Evolutionary conservation across 345 rosid genomes (phyloP).

Genomic region (Noccaea bulbosa): DNA sequence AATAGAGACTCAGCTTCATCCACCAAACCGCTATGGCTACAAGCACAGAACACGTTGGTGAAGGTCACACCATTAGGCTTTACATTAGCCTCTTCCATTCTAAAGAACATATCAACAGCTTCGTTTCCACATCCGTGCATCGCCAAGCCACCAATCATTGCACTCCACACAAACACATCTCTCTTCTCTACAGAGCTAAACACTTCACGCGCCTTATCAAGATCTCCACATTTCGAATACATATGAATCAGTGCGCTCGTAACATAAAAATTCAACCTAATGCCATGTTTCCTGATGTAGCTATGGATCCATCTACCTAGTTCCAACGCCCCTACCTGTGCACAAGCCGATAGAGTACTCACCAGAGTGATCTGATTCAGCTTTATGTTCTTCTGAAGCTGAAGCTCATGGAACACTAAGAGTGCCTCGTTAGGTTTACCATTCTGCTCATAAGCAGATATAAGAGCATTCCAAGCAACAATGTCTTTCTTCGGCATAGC

Average conservation of each 20-base stretch:
- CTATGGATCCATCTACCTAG: slow-evolving; percentile 60
- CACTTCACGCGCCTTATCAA: slow-evolving; percentile 67
- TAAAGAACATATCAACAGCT: slow-evolving; percentile 58
- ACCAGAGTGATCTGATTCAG: slow-evolving; percentile 68
- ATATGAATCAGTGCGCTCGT: slow-evolving; percentile 73
- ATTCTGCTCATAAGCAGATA: slow-evolving; percentile 73
- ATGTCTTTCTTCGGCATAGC: slow-evolving; percentile 59
- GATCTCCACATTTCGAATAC: slow-evolving; percentile 80
- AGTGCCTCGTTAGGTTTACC: slow-evolving; percentile 68
- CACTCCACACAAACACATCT: slow-evolving; percentile 76
- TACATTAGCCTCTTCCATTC: slow-evolving; percentile 59
- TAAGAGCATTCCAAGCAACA: slow-evolving; percentile 68
- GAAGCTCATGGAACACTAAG: slow-evolving; percentile 60
- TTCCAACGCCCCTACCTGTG: slow-evolving; percentile 68
- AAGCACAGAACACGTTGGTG: slow-evolving; percentile 67
- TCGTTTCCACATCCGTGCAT: slow-evolving; percentile 70
- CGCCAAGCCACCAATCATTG: slow-evolving; percentile 77
- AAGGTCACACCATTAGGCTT: slow-evolving; percentile 72
- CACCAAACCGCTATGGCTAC: slow-evolving; percentile 75
- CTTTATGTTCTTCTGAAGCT: slow-evolving; percentile 46
- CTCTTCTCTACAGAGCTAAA: slow-evolving; percentile 52
- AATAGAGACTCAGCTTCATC: slow-evolving; percentile 61
- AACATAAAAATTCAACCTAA: slow-evolving; percentile 59
- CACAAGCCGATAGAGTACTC: slow-evolving; percentile 65
- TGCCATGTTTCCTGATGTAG: slow-evolving; percentile 53